Percentiles rank a stretch among this genome's conserved stretches.
phyloP scores from a whole-genome alignment of 1,284 basidiomycete genomes.

The Cryptococcus sp. region DNA sequence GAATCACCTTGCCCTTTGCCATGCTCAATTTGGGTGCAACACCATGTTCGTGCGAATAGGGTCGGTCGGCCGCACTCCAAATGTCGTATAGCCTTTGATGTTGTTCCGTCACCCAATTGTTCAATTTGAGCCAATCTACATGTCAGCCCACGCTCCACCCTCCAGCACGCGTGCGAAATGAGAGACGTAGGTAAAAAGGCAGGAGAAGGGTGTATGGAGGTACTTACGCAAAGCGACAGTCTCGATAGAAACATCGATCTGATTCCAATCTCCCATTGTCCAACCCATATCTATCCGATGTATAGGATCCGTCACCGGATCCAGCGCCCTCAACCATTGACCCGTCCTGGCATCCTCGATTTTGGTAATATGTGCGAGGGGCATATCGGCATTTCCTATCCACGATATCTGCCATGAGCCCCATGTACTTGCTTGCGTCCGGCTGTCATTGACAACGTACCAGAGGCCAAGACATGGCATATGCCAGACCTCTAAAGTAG shows the following conservation, averaged over 20 bases:
- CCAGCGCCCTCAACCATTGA: constrained; percentile 44
- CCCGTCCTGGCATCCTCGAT: constrained; percentile 48
- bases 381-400: constrained; percentile 45
- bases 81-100: constrained; percentile 28
- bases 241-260: constrained; percentile 36
- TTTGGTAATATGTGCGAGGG: constrained; percentile 40
- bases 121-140: constrained; percentile 44
- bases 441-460: constrained; percentile 20
- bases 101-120: constrained; percentile 43
- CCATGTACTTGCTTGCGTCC: neutral
- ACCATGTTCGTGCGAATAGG: constrained; percentile 36
- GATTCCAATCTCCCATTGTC: constrained; percentile 50
- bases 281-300: constrained; percentile 44
- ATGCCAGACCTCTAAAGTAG: constrained; percentile 48
- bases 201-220: neutral
- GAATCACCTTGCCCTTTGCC: constrained; percentile 31
- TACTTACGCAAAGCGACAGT: constrained; percentile 47
- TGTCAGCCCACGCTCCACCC: too few relatives aligned
- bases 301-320: constrained; percentile 43
- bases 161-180: neutral
- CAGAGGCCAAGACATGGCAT: constrained; percentile 48
- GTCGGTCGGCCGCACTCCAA: constrained; percentile 35
- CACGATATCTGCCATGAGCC: constrained; percentile 34
- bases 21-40: constrained; percentile 30
- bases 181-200: too few relatives aligned